Evolutionary conservation across 1,284 basidiomycete genomes (phyloP).

Genomic region (Ganoderma lucidum): DNA sequence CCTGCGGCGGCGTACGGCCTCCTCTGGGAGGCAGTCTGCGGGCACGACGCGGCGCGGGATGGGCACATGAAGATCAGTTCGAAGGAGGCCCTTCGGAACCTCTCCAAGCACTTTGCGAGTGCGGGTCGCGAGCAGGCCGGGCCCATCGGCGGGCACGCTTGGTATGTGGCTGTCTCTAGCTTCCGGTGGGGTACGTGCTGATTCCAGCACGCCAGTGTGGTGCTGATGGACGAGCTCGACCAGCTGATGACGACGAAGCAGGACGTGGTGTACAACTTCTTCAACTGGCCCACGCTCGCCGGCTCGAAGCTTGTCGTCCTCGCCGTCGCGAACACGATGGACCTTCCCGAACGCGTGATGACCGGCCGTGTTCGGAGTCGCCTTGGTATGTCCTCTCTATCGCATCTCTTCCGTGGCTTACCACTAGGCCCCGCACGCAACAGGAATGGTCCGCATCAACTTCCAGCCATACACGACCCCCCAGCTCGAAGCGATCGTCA

Average conservation of each 20-base stretch:
- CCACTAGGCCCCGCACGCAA: neutral
- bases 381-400: slow-evolving; percentile 64
- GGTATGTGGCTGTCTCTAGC: slow-evolving; percentile 54
- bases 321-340: slow-evolving; percentile 99
- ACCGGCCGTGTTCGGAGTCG: slow-evolving; percentile 92
- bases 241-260: slow-evolving; percentile 96
- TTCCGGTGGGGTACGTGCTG: too few relatives aligned
- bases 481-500: slow-evolving; percentile 89
- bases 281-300: slow-evolving; percentile 96
- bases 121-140: slow-evolving; percentile 54
- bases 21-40: slow-evolving; percentile 89
- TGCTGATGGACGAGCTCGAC: slow-evolving; percentile 98
- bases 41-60: slow-evolving; percentile 68
- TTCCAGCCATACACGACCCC: slow-evolving; percentile 90
- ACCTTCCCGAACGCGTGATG: slow-evolving; percentile 94
- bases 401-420: neutral
- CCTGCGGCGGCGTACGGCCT: slow-evolving; percentile 88
- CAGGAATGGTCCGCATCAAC: slow-evolving; percentile 95
- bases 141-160: slow-evolving; percentile 71
- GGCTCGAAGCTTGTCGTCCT: slow-evolving; percentile 92
- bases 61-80: slow-evolving; percentile 71
- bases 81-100: slow-evolving; percentile 75
- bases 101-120: slow-evolving; percentile 69
- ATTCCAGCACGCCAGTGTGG: too few relatives aligned
- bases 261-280: slow-evolving; percentile 99